Evolutionary conservation across 495 filamentous ascomycete species (phyloP).

Genomic region (Darksidea phi): DNA sequence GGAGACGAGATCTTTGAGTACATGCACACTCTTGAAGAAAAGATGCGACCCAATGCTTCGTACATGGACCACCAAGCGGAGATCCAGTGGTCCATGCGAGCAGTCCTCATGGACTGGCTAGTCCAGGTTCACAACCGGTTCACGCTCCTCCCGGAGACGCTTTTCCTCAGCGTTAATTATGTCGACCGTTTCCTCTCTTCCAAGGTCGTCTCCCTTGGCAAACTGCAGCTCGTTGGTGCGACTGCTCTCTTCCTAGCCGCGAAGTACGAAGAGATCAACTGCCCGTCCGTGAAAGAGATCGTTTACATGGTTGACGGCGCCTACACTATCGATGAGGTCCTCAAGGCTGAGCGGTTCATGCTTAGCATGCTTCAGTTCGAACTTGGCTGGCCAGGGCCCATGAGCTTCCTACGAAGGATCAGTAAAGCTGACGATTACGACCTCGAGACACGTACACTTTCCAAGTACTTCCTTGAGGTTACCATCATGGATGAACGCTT

Average conservation of each 20-base stretch:
- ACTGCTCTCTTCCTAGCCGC: slow-evolving; percentile 94
- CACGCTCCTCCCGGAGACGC: slow-evolving; percentile 83
- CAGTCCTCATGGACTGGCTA: slow-evolving; percentile 97
- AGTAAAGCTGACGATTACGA: slow-evolving; percentile 99
- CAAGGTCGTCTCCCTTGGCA: slow-evolving; percentile 91
- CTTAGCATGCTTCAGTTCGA: slow-evolving; percentile 91
- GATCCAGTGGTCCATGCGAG: slow-evolving; percentile 98
- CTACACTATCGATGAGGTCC: slow-evolving; percentile 84
- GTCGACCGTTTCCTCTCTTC: slow-evolving; percentile 93
- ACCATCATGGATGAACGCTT: slow-evolving; percentile 98
- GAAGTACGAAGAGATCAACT: slow-evolving; percentile 98
- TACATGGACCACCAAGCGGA: slow-evolving; percentile 98
- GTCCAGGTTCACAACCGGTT: slow-evolving; percentile 95
- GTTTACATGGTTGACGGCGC: slow-evolving; percentile 97
- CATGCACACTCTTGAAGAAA: slow-evolving; percentile 80
- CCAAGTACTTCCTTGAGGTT: slow-evolving; percentile 96
- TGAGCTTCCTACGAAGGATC: slow-evolving; percentile 94
- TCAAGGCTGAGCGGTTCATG: slow-evolving; percentile 98
- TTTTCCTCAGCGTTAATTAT: slow-evolving; percentile 91
- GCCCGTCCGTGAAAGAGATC: slow-evolving; percentile 89
- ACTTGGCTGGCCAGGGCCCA: slow-evolving; percentile 93
- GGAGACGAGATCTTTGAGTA: slow-evolving; percentile 92
- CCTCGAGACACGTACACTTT: slow-evolving; percentile 88
- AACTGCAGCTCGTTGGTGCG: slow-evolving; percentile 93
- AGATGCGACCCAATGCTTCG: slow-evolving; percentile 78